phyloP scores from a whole-genome alignment of 129 eudicot genomes.

The Pittosporum tobira region DNA sequence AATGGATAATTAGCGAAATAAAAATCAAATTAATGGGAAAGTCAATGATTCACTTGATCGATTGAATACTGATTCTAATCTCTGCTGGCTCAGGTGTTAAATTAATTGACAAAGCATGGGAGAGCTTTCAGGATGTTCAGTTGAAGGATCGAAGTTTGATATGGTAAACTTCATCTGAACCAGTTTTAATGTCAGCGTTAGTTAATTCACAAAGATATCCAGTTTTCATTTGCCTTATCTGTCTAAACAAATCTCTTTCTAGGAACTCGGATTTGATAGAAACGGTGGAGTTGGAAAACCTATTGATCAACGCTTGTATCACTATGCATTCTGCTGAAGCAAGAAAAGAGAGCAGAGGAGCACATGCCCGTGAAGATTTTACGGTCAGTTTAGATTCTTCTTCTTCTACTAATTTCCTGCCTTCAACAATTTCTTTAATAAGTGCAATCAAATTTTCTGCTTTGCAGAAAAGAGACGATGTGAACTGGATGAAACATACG shows the following conservation, averaged over 20 bases:
- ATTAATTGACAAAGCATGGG: slow-evolving; percentile 86
- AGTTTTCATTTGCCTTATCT: slow-evolving; percentile 6
- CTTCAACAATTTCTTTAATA: background rate
- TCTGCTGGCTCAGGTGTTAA: slow-evolving; percentile 46
- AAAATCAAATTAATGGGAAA: too few relatives aligned
- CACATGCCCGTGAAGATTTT: slow-evolving; percentile 99
- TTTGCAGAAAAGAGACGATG: slow-evolving; percentile 93
- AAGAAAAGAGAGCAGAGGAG: slow-evolving; percentile 98
- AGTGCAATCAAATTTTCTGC: background rate
- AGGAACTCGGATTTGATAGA: slow-evolving; percentile 98
- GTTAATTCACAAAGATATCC: slow-evolving; percentile 6
- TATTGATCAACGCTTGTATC: slow-evolving; percentile 75
- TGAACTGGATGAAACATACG: slow-evolving; percentile 91
- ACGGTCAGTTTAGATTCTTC: slow-evolving; percentile 40
- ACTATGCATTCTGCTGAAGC: slow-evolving; percentile 99
- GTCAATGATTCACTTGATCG: too few relatives aligned
- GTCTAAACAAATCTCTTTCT: slow-evolving; percentile 3
- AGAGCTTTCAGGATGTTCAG: slow-evolving; percentile 86
- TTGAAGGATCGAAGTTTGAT: slow-evolving; percentile 84
- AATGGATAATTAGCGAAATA: too few relatives aligned
- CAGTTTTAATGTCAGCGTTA: background rate
- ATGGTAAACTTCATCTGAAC: slow-evolving; percentile 37
- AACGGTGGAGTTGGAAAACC: slow-evolving; percentile 83
- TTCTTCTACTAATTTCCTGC: background rate
- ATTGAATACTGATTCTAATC: too few relatives aligned